These are phyloP conservation scores for Salicornia ramosissima DNA, from an alignment of 148 eudicot genomes.

Conservation along the genomic window DNA sequence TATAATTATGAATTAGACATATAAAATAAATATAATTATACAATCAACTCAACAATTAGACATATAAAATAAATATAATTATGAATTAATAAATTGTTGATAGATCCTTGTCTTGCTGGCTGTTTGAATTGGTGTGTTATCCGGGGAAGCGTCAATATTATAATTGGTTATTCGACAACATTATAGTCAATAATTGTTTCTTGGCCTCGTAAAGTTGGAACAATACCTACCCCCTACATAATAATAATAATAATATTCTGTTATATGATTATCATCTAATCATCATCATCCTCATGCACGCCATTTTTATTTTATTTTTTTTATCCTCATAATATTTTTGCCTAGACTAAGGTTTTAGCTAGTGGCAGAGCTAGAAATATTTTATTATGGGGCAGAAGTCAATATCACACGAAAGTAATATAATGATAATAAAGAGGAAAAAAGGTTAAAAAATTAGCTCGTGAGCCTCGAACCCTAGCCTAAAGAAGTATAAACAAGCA, in stretches of 20 bases:
- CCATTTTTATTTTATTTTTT: not conserved
- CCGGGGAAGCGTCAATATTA: not conserved
- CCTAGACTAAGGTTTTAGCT: no score
- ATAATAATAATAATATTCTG: not conserved
- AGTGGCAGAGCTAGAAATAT: no score
- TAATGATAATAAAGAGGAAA: no score
- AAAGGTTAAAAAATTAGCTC: no score
- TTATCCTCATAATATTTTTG: not conserved
- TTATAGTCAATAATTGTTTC: constrained; percentile 20
- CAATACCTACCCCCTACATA: constrained; percentile 23
- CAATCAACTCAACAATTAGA: not conserved
- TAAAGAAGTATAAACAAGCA: no score
- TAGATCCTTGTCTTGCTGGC: constrained; percentile 1
- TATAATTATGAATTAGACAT: constrained; percentile 14
- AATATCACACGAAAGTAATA: no score
- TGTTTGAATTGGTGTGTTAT: constrained; percentile 12
- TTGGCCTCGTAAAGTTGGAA: constrained; percentile 30
- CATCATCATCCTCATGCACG: constrained; percentile 24
- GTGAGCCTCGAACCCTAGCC: no score
- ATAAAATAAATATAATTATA: not conserved
- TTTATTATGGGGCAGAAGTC: no score
- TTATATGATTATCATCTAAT: not conserved
- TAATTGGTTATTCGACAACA: constrained; percentile 13
- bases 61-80: not conserved
- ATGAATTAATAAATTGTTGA: not conserved